Evolutionary conservation across 177 flowering plant species (phyloP).

Genomic region (Telopea speciosissima): DNA sequence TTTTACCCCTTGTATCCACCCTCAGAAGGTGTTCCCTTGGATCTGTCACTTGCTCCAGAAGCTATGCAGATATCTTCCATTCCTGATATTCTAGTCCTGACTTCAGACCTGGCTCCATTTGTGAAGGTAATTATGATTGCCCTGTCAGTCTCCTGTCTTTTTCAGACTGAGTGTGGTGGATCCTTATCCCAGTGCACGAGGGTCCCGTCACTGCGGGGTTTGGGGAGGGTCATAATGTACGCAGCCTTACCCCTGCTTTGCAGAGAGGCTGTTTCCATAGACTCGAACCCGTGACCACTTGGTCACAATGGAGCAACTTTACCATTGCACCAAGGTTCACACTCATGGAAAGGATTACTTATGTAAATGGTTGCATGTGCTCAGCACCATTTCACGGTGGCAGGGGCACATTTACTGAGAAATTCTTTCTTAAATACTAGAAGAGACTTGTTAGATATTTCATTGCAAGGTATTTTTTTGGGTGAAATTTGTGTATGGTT

Average conservation of each 20-base stretch:
- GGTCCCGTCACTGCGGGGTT: too few species aligned
- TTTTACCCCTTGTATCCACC: conserved; percentile 96
- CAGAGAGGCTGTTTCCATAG: too few species aligned
- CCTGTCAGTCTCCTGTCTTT: background rate
- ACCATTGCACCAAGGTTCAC: too few species aligned
- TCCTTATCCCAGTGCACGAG: background rate
- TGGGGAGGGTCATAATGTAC: too few species aligned
- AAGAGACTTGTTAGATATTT: background rate
- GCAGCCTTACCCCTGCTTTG: too few species aligned
- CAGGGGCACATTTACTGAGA: background rate
- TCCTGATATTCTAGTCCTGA: conserved; percentile 77
- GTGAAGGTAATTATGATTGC: conserved; percentile 51
- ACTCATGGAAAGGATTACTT: background rate
- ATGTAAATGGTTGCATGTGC: background rate
- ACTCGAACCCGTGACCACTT: too few species aligned
- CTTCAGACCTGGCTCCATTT: conserved; percentile 86
- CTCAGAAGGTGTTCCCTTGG: conserved; percentile 71
- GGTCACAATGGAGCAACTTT: too few species aligned
- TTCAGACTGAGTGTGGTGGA: background rate
- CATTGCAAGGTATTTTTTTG: too few species aligned
- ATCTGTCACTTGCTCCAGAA: conserved; percentile 77
- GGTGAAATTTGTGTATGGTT: background rate
- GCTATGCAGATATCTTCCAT: conserved; percentile 54
- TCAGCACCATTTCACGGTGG: background rate
- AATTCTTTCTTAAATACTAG: too few species aligned